Evolutionary conservation across 2,329 filamentous ascomycete genomes (phyloP).

Genomic region (Fusarium paranaense): DNA sequence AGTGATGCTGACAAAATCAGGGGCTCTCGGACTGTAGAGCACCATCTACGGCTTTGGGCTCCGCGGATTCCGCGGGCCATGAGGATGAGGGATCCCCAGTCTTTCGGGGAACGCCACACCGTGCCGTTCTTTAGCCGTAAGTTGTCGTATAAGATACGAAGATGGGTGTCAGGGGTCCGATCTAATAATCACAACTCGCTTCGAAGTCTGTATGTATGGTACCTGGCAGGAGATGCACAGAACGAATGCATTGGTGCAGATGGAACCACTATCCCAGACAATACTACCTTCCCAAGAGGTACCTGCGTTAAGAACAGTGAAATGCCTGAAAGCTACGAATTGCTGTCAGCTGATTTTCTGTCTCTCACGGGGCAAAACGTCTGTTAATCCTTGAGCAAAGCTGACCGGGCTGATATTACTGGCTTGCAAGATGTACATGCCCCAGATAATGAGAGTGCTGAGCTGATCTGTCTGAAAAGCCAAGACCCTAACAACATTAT

Average conservation of each 20-base stretch:
- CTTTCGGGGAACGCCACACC: background rate
- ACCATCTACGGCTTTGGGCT: background rate
- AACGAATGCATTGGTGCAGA: background rate
- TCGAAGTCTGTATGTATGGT: background rate
- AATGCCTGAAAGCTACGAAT: background rate
- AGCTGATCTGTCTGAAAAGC: background rate
- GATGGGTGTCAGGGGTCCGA: background rate
- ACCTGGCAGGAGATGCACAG: background rate
- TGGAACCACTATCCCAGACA: background rate
- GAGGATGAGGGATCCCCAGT: background rate
- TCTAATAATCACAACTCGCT: background rate
- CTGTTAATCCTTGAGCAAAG: background rate
- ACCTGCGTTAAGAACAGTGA: background rate
- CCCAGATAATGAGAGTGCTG: background rate
- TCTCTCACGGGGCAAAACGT: background rate
- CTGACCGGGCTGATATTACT: background rate
- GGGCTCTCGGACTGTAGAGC: background rate
- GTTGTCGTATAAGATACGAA: background rate
- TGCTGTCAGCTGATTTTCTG: background rate
- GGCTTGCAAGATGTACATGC: background rate
- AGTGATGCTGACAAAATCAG: background rate
- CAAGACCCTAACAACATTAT: background rate
- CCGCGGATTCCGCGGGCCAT: background rate
- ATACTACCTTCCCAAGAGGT: background rate
- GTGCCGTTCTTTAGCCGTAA: background rate